These are phyloP conservation scores for Ustilago tritici DNA, from an alignment of 1,284 basidiomycete species.

Conservation along the genomic window DNA sequence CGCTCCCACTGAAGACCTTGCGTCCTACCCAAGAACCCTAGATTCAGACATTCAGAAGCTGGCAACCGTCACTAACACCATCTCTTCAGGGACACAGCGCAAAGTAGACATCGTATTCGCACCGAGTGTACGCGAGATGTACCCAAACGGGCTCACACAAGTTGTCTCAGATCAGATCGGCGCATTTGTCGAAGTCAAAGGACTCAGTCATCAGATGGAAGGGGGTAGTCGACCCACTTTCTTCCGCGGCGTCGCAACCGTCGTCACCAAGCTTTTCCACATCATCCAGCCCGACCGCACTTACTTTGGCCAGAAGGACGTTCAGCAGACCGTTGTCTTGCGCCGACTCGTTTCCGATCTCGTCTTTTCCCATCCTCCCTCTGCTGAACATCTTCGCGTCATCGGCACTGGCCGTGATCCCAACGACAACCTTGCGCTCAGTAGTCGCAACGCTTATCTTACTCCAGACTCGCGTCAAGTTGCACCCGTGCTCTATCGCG, in stretches of 20 bases:
- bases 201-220: conserved; percentile 86
- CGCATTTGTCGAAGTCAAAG: conserved; percentile 90
- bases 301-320: conserved; percentile 99
- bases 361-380: conserved; percentile 79
- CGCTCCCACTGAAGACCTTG: conserved; percentile 92
- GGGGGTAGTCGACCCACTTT: conserved; percentile 85
- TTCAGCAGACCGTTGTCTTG: conserved; percentile 91
- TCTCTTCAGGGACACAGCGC: conserved; percentile 2
- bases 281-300: conserved; percentile 89
- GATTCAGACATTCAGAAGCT: conserved; percentile 58
- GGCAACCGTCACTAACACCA: conserved; percentile 24
- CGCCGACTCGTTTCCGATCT: conserved; percentile 86
- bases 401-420: conserved; percentile 81
- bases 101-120: conserved; percentile 52
- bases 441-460: conserved; percentile 90
- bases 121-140: conserved; percentile 74
- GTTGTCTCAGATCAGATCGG: conserved; percentile 82
- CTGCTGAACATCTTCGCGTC: conserved; percentile 77
- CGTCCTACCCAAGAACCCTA: conserved; percentile 85
- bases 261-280: conserved; percentile 95
- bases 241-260: conserved; percentile 94
- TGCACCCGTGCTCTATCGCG: conserved; percentile 80
- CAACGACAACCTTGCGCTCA: conserved; percentile 81
- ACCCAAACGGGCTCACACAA: conserved; percentile 84
- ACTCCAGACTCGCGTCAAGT: conserved; percentile 76